A percentile compares a stretch with the other conserved stretches of the same genome.
Conservation (phyloP, 2,329 filamentous ascomycete species). For the Penicillium sp. region DNA sequence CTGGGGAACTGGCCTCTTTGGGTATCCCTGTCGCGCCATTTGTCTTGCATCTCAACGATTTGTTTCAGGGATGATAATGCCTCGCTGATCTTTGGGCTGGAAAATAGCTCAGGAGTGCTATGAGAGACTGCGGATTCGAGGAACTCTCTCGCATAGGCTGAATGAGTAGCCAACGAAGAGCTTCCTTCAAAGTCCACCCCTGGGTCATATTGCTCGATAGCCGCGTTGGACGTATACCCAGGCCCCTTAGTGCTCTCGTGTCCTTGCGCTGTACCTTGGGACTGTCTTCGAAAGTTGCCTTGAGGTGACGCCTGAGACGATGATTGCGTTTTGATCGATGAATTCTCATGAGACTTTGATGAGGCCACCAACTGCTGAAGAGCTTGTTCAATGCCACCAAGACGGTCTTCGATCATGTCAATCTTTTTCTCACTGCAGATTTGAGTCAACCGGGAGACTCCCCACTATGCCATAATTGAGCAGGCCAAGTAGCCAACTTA, state of each 20-base stretch:
- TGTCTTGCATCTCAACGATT: constrained; percentile 39
- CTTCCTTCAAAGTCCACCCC: constrained; percentile 47
- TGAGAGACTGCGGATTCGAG: constrained; percentile 42
- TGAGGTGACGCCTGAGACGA: constrained; percentile 11
- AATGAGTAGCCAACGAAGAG: constrained; percentile 50
- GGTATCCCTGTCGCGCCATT: constrained; percentile 21
- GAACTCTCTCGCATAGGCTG: constrained; percentile 46
- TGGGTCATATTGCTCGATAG: constrained; percentile 29
- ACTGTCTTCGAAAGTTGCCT: constrained; percentile 2
- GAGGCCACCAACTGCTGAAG: constrained; percentile 23
- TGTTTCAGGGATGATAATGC: constrained; percentile 40
- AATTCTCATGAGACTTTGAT: constrained; percentile 3
- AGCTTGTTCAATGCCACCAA: constrained; percentile 48
- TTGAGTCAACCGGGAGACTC: constrained; percentile 1
- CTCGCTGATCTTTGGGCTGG: constrained; percentile 39
- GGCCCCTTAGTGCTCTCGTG: constrained; percentile 5
- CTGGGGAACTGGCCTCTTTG: constrained; percentile 29
- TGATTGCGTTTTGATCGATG: not conserved
- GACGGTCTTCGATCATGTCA: constrained; percentile 51
- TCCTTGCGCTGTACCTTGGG: constrained; percentile 4
- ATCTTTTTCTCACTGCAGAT: constrained; percentile 51
- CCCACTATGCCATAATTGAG: not conserved
- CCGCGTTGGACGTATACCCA: constrained; percentile 21
- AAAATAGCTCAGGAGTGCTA: constrained; percentile 32
- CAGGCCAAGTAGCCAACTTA: not conserved